Base-by-base conservation (phyloP, 352 stramenopile genomes). In the Globisporangium canariense region DNA sequence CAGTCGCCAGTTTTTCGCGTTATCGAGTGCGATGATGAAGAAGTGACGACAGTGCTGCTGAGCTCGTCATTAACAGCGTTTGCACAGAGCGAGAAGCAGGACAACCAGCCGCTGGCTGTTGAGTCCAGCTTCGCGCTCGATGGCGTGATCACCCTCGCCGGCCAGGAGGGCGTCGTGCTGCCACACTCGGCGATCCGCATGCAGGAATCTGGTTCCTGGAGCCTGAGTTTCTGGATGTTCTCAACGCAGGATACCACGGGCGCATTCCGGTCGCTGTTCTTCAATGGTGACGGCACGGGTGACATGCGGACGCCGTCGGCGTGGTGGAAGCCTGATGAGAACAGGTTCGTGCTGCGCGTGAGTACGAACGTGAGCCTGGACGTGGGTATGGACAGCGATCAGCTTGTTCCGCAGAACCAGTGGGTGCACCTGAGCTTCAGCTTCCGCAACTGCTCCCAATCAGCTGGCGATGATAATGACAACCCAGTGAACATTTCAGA, bases 291-390 rank as follows among this genome's bases (percentile, higher is more conserved):
- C 49, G 86, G 86, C 41, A 52, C 70, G 2, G 56, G 70, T 3
- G 66, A 90, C 43, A 78, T 89, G 40, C 83, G 89, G 43, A 97
- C 88, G 3, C 86, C 89, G 2, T 94, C 86, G 0, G 79, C 75
- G 6, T 97, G 89, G 87, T 85, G 93, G 61, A 74, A 83, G n/a
- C 89, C 89, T 0, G 52, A 87, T 41, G 75, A 86, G 40, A 77
- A 72, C 46, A 68, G 69, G 4, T 59, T 97, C 8, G 81, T 89
- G 0, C 51, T 97, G 4, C 73, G 89, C 14, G 82, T 90, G 36
- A 94, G 82, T 45, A 94, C 87, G 25, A 64, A 41, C 1, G 63
- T 30, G 13, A 77, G 74, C 57, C 67, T 73, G 47, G 86, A 96
- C 34, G 66, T 89, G 53, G 88, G 84, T 9, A 53, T 88, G 18